A percentile compares a stretch with the other conserved stretches of the same genome.
These are phyloP conservation scores for Vararia minispora DNA, from an alignment of 768 basidiomycete species.

Conservation along the genomic window DNA sequence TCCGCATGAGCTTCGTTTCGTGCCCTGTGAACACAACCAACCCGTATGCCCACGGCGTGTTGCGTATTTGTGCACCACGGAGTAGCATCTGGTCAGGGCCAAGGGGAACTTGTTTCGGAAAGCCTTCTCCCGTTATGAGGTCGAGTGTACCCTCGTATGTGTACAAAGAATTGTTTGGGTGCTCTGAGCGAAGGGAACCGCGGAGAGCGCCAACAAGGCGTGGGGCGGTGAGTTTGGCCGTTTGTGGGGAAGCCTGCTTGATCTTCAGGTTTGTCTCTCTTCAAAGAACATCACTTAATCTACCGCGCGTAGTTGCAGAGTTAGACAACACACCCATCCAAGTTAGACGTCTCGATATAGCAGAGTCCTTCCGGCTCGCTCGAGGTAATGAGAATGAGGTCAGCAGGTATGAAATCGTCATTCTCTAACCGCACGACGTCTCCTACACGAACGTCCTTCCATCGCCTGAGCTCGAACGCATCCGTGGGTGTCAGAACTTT, in stretches of 20 bases:
- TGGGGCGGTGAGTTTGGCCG: slow-evolving; percentile 68
- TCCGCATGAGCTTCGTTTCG: slow-evolving; percentile 97
- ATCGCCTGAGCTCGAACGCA: slow-evolving; percentile 64
- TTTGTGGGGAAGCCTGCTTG: slow-evolving; percentile 87
- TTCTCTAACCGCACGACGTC: slow-evolving; percentile 87
- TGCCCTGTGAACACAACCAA: slow-evolving; percentile 92
- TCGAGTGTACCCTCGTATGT: slow-evolving; percentile 85
- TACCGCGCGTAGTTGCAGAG: background rate
- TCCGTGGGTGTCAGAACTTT: slow-evolving; percentile 60
- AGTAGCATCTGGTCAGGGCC: slow-evolving; percentile 93
- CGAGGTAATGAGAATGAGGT: slow-evolving; percentile 76
- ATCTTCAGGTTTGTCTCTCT: slow-evolving; percentile 99
- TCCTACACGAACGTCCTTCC: slow-evolving; percentile 85
- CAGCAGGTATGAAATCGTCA: slow-evolving; percentile 93
- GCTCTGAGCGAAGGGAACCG: slow-evolving; percentile 86
- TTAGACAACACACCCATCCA: slow-evolving; percentile 67
- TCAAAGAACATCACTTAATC: background rate
- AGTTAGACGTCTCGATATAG: slow-evolving; percentile 95
- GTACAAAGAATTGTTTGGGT: slow-evolving; percentile 95
- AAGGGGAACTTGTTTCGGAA: slow-evolving; percentile 75
- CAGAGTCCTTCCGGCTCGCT: slow-evolving; percentile 97
- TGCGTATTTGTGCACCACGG: slow-evolving; percentile 90
- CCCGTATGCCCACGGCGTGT: slow-evolving; percentile 95
- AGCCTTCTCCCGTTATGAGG: slow-evolving; percentile 40
- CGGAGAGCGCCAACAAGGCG: slow-evolving; percentile 57